Conservation (phyloP, 495 filamentous ascomycete species). For the Xylaria intraflava region DNA sequence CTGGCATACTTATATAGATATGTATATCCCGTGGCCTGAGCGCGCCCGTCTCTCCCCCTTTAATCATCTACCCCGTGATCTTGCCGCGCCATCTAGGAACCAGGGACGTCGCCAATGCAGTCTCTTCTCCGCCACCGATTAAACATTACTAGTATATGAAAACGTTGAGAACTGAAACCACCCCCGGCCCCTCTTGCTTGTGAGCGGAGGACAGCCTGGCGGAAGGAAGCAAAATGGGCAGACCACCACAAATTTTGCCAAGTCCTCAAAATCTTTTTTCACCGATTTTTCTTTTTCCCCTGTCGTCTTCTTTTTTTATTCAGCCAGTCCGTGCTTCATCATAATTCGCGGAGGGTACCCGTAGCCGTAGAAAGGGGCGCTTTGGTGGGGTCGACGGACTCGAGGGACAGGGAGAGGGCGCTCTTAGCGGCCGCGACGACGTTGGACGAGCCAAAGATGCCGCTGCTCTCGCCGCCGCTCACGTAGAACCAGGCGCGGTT, state of each 20-base stretch:
- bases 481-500: conserved; percentile 91
- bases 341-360: conserved; percentile 34
- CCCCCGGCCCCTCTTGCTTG: too few relatives aligned
- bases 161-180: neutral
- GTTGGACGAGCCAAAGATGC: conserved; percentile 13
- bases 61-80: neutral
- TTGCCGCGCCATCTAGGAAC: neutral
- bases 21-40: too few relatives aligned
- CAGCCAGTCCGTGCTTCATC: too few relatives aligned
- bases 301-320: neutral
- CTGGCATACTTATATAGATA: too few relatives aligned
- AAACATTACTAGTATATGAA: conserved; percentile 10
- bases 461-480: conserved; percentile 60
- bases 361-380: conserved; percentile 20
- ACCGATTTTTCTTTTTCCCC: neutral
- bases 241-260: too few relatives aligned
- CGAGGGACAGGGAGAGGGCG: conserved; percentile 22
- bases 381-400: conserved; percentile 21
- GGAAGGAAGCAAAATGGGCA: too few relatives aligned
- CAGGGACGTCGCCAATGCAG: neutral
- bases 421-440: conserved; percentile 30
- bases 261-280: too few relatives aligned
- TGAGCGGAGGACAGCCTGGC: too few relatives aligned
- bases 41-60: too few relatives aligned
- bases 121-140: conserved; percentile 1